Base-by-base conservation (phyloP, 208 protist species). In the Trypanosomatidae sp. region DNA sequence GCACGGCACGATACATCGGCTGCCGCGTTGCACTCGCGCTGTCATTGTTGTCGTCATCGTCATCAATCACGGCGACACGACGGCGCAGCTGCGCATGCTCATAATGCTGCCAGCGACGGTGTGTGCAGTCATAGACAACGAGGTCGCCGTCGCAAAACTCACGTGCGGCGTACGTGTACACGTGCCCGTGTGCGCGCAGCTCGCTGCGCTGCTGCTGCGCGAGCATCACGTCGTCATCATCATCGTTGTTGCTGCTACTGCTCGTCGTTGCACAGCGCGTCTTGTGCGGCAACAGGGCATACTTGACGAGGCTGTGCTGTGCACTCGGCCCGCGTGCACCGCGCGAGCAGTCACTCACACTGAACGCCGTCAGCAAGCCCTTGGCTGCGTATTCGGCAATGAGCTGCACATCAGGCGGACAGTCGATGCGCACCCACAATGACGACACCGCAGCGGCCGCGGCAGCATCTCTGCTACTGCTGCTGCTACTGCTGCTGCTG, bases 121-220 rank as follows among this genome's bases (percentile, higher is more conserved):
- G 22, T 1, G 53, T 44, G 30, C 46, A 43, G 50, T 81, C 63
- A 45, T 70, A 76, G n/a, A 72, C 56, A 13, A 73, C 46, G 10
- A 81, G 42, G 37, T 81, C 71, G 5, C 66, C 71, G 30, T 81
- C 71, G 19, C 48, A 28, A 47, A 81, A 81, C 13, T 62, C 56
- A n/a, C 61, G 39, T n/a, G 53, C 35, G 22, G 61, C 61, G 61
- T 74, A 74, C 46, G 51, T 69, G 38, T 35, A 66, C 24, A 59
- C 62, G 48, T 74, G 56, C 0, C 61, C 44, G 32, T 48, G 33
- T 20, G 49, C 16, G 2, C 21, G 30, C 0, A n/a, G 48, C 26
- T 74, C 66, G 4, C 56, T 28, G 0, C 28, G 40, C 39, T 74
- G 66, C 41, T 15, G 48, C 51, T 22, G 2, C n/a, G 44, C 54